phyloP scores from a whole-genome alignment of 768 basidiomycete genomes.

The Filobasidium wieringae region DNA sequence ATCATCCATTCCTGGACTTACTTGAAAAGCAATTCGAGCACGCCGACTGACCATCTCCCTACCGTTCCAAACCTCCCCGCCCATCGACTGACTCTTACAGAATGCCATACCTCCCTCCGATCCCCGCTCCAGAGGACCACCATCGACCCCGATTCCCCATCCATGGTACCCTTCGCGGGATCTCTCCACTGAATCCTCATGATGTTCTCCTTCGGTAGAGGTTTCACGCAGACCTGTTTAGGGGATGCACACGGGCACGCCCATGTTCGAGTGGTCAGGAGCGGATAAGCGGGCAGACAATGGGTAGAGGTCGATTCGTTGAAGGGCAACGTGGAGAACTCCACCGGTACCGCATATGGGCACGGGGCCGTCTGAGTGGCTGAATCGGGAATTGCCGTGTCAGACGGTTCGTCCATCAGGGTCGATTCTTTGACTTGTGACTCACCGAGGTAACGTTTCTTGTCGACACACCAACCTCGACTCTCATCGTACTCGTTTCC shows the following conservation, averaged over 20 bases:
- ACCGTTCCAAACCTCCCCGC: background rate
- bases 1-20: background rate
- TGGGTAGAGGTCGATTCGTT: background rate
- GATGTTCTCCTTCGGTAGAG: constrained; percentile 1
- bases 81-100: background rate
- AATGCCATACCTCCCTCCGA: background rate
- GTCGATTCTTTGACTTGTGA: background rate
- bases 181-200: constrained; percentile 6
- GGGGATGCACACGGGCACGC: background rate
- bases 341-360: background rate
- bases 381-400: background rate
- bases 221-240: background rate
- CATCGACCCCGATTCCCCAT: background rate
- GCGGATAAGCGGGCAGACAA: constrained; percentile 12
- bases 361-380: background rate
- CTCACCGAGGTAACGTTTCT: background rate
- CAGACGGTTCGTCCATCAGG: background rate
- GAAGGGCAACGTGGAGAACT: background rate
- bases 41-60: background rate
- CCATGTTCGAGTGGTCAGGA: constrained; percentile 6
- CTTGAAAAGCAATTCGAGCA: constrained; percentile 4
- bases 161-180: background rate
- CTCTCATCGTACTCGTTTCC: background rate
- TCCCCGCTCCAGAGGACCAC: constrained; percentile 4
- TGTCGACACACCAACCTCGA: constrained; percentile 11